Percentiles rank a stretch among this genome's conserved stretches.
Evolutionary conservation across 1,139 yeast genomes (phyloP).

Genomic region (Lipomyces yarrowii): DNA sequence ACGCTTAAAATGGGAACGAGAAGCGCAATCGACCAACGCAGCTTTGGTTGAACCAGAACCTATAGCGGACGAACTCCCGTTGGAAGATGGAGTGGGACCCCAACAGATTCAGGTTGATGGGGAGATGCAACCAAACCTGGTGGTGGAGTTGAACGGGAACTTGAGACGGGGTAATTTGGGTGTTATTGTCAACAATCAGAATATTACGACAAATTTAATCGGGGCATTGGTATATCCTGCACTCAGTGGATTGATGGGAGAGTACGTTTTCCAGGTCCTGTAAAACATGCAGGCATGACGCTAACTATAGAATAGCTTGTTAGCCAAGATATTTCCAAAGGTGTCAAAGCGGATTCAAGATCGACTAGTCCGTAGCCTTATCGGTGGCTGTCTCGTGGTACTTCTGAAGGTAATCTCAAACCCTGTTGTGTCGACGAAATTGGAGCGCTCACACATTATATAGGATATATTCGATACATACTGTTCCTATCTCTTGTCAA

Average conservation of each 20-base stretch:
- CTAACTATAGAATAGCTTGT: neutral
- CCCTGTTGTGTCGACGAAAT: neutral
- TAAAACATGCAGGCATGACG: neutral
- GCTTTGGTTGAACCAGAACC: neutral
- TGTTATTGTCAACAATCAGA: constrained; percentile 1
- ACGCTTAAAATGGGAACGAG: constrained; percentile 1
- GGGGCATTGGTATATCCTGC: neutral
- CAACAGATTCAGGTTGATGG: constrained; percentile 2
- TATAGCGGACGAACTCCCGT: neutral
- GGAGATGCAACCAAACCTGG: neutral
- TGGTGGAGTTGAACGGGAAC: neutral
- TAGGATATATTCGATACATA: constrained; percentile 6
- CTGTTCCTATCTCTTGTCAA: neutral
- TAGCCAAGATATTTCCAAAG: constrained; percentile 6
- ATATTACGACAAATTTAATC: neutral
- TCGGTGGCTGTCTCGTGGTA: constrained; percentile 14
- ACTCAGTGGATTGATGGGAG: neutral
- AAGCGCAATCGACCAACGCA: neutral
- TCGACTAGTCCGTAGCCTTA: neutral
- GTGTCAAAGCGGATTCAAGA: constrained; percentile 3
- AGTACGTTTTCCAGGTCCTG: neutral
- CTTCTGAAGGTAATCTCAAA: constrained; percentile 3
- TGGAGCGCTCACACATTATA: neutral
- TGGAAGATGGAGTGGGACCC: neutral
- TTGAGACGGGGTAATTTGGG: neutral